Evolutionary conservation across 2,329 filamentous ascomycete genomes (phyloP).

Genomic region (Diaporthe sp.): DNA sequence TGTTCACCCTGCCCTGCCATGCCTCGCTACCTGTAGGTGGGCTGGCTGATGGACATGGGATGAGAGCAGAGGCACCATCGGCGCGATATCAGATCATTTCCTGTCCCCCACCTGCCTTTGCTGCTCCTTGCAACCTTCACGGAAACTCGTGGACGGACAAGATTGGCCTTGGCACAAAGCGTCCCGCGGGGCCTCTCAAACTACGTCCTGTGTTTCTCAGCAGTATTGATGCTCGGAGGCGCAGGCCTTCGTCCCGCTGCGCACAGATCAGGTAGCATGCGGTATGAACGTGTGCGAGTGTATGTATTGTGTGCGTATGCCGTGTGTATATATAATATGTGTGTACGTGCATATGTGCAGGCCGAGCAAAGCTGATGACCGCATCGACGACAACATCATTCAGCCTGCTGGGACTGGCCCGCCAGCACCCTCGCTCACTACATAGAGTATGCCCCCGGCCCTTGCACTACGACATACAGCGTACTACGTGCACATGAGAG

Average conservation of each 20-base stretch:
- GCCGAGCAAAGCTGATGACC: conserved; percentile 16
- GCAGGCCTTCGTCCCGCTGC: background rate
- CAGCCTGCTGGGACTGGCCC: conserved; percentile 22
- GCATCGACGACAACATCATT: conserved; percentile 24
- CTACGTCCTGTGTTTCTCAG: background rate
- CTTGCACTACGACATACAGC: conserved; percentile 29
- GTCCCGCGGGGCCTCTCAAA: background rate
- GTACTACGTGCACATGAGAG: conserved; percentile 22
- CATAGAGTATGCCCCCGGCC: conserved; percentile 23
- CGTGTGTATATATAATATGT: conserved; percentile 2
- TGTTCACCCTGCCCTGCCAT: conserved; percentile 31
- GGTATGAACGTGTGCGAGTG: background rate
- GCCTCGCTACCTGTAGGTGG: conserved; percentile 29
- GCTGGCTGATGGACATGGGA: conserved; percentile 24
- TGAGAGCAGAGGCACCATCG: conserved; percentile 28
- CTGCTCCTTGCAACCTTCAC: conserved; percentile 11
- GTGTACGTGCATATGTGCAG: conserved; percentile 16
- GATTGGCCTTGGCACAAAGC: background rate
- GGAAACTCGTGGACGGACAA: background rate
- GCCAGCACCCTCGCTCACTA: conserved; percentile 33
- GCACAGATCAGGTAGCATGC: conserved; percentile 5
- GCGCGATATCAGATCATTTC: conserved; percentile 34
- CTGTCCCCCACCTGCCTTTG: conserved; percentile 10
- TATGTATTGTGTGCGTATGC: background rate
- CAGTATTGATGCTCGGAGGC: background rate